phyloP scores from a whole-genome alignment of 2,329 filamentous ascomycete species.

The Metarhizium album region DNA sequence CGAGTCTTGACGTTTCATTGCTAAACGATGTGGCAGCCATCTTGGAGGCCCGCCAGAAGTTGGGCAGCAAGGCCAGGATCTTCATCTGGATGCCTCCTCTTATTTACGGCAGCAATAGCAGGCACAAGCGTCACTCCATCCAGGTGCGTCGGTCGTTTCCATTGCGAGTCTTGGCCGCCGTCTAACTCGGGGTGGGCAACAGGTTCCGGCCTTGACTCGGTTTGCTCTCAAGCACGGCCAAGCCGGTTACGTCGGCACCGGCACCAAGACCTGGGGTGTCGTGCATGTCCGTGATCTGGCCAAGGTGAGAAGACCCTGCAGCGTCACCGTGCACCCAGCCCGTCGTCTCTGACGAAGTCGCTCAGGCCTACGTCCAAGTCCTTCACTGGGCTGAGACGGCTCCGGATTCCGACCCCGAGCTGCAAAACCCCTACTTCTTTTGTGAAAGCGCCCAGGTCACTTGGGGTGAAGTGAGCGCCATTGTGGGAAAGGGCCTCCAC shows the following conservation, averaged over 20 bases:
- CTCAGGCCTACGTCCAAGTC: neutral
- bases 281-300: conserved; percentile 2
- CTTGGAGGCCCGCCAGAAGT: neutral
- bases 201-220: neutral
- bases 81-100: conserved; percentile 1
- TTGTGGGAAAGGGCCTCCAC: neutral
- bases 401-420: neutral
- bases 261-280: neutral
- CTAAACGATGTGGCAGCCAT: neutral
- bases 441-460: neutral
- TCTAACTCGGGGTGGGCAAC: neutral
- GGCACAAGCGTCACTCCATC: conserved; percentile 1
- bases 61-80: neutral
- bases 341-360: neutral
- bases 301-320: neutral
- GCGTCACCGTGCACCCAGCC: neutral
- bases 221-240: neutral
- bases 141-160: neutral
- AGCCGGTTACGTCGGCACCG: neutral
- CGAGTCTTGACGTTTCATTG: neutral
- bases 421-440: conserved; percentile 2
- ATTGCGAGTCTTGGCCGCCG: too few relatives aligned
- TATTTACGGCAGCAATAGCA: conserved; percentile 3
- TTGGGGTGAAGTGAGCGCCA: neutral
- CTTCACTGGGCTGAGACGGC: neutral